phyloP scores from a whole-genome alignment of 108 stramenopile genomes.

The Stephanodiscus minutulus region DNA sequence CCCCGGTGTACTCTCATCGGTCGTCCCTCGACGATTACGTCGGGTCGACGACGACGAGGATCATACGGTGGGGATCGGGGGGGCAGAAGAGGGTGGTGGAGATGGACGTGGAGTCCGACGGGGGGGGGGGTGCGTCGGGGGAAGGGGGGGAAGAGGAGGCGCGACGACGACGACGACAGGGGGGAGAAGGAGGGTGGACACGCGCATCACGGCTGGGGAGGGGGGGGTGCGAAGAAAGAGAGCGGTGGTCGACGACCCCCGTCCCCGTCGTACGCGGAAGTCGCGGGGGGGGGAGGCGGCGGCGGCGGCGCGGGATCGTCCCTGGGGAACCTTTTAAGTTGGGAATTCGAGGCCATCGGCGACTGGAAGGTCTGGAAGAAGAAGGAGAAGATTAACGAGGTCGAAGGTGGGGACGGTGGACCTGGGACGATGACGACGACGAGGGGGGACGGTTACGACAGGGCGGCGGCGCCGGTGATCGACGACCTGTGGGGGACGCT shows the following conservation, averaged over 20 bases:
- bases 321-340: not conserved
- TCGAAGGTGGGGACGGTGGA: not conserved
- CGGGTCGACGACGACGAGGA: constrained; percentile 1
- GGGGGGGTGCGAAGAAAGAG: not conserved
- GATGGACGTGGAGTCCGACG: constrained; percentile 15
- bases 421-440: not conserved
- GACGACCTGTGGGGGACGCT: constrained; percentile 36
- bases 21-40: constrained; percentile 14
- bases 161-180: not conserved
- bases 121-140: not conserved
- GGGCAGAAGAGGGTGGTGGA: not conserved
- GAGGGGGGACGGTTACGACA: not conserved
- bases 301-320: not conserved
- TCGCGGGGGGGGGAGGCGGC: not conserved
- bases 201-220: not conserved
- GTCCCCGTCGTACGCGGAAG: not conserved
- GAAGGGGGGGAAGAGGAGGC: constrained; percentile 1
- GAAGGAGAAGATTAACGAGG: not conserved
- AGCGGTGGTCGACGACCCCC: not conserved
- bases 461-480: constrained; percentile 7
- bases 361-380: not conserved
- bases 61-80: not conserved
- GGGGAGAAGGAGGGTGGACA: not conserved
- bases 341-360: not conserved
- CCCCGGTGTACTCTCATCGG: constrained; percentile 36